A percentile compares a stretch with the other conserved stretches of the same genome.
Evolutionary conservation across 2,329 filamentous ascomycete genomes (phyloP).

Genomic region (Coniochaeta prunicola): DNA sequence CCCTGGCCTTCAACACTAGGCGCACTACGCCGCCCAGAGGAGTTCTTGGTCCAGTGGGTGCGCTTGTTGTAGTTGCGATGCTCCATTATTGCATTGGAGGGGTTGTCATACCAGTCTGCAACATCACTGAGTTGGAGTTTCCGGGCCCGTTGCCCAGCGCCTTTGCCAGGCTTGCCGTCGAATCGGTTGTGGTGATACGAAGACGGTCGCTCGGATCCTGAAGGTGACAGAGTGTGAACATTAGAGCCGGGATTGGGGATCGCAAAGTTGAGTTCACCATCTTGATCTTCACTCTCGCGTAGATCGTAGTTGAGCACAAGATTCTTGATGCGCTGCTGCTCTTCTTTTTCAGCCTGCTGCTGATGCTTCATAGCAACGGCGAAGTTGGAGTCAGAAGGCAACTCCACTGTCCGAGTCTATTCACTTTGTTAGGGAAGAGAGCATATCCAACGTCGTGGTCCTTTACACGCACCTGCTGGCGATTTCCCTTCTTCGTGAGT

Average conservation of each 20-base stretch:
- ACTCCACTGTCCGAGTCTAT: constrained; percentile 82
- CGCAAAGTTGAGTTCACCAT: constrained; percentile 53
- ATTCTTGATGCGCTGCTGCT: constrained; percentile 98
- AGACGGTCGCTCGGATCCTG: constrained; percentile 42
- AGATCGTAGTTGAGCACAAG: constrained; percentile 95
- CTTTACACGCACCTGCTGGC: constrained; percentile 64
- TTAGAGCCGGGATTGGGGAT: constrained; percentile 38
- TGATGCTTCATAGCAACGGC: constrained; percentile 94
- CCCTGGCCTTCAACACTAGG: background rate
- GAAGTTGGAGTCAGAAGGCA: constrained; percentile 87
- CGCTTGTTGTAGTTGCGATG: background rate
- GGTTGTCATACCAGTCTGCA: constrained; percentile 66
- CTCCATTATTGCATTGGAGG: background rate
- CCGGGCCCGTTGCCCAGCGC: constrained; percentile 72
- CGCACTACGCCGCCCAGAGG: background rate
- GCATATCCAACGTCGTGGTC: background rate
- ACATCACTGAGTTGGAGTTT: constrained; percentile 95
- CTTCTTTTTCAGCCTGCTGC: constrained; percentile 89
- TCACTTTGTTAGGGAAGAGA: background rate
- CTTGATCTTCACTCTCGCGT: constrained; percentile 70
- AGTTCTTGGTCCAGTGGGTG: background rate
- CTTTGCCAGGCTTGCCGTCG: constrained; percentile 45
- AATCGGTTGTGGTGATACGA: constrained; percentile 46
- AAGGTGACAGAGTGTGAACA: constrained; percentile 38
- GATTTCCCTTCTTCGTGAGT: constrained; percentile 91